Conservation (phyloP, 2,329 filamentous ascomycete genomes). For the Verticillium albo-atrum region DNA sequence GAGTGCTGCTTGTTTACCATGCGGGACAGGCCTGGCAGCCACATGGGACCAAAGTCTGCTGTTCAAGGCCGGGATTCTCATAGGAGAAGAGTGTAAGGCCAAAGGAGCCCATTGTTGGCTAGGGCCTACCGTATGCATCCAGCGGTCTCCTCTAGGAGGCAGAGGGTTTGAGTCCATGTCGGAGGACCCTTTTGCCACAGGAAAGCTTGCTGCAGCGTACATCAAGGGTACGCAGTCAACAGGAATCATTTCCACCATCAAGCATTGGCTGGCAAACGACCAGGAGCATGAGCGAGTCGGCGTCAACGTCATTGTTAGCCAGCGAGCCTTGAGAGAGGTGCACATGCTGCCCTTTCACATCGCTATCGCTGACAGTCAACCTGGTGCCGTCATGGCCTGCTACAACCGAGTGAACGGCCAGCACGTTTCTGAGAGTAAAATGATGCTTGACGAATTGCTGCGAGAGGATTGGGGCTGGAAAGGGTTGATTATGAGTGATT, state of each 20-base stretch:
- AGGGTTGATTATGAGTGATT: slow-evolving; percentile 10
- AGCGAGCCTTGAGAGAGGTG: slow-evolving; percentile 56
- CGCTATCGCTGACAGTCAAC: slow-evolving; percentile 49
- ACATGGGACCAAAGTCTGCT: slow-evolving; percentile 28
- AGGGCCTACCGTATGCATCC: slow-evolving; percentile 59
- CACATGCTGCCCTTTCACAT: slow-evolving; percentile 62
- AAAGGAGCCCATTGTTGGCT: slow-evolving; percentile 57
- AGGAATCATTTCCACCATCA: slow-evolving; percentile 24
- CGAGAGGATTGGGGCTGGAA: slow-evolving; percentile 8
- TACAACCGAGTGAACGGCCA: slow-evolving; percentile 48
- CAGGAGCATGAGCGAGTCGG: slow-evolving; percentile 45
- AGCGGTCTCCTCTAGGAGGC: slow-evolving; percentile 57
- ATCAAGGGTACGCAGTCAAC: slow-evolving; percentile 25
- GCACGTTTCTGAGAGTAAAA: slow-evolving; percentile 20
- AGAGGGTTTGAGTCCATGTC: slow-evolving; percentile 63
- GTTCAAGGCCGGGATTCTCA: slow-evolving; percentile 5
- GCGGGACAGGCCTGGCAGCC: slow-evolving; percentile 25
- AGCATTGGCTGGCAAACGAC: slow-evolving; percentile 38
- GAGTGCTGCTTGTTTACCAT: slow-evolving; percentile 2
- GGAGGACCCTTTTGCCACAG: slow-evolving; percentile 36
- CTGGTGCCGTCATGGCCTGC: slow-evolving; percentile 53
- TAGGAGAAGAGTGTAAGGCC: slow-evolving; percentile 14
- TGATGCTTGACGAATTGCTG: slow-evolving; percentile 4
- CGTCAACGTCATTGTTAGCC: slow-evolving; percentile 39
- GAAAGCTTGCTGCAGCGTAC: slow-evolving; percentile 18